Conservation (phyloP, 2,329 filamentous ascomycete species). For the Huntiella savannae region DNA sequence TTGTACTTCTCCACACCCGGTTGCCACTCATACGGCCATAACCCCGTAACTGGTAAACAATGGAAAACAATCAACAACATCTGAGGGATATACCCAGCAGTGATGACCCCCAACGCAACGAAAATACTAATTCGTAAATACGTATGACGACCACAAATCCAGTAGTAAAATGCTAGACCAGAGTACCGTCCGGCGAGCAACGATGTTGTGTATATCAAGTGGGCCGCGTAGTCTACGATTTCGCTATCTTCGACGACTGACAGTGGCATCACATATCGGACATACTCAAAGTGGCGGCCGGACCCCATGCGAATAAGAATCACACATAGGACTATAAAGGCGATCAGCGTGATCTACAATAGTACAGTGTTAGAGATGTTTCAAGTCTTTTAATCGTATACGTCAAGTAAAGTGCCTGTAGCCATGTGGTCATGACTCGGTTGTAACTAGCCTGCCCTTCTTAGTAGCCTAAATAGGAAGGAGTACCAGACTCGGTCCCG, state of each 20-base stretch:
- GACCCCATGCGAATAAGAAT: constrained; percentile 28
- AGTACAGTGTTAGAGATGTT: background rate
- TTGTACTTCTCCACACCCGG: constrained; percentile 20
- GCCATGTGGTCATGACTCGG: too few species aligned
- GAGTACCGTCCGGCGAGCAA: constrained; percentile 31
- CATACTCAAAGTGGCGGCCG: constrained; percentile 26
- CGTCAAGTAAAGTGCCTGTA: too few species aligned
- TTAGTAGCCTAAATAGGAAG: too few species aligned
- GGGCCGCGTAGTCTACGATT: constrained; percentile 29
- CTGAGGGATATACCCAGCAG: constrained; percentile 27
- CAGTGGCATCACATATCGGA: constrained; percentile 27
- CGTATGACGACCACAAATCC: constrained; percentile 23
- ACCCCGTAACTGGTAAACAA: constrained; percentile 28
- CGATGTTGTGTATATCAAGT: constrained; percentile 31
- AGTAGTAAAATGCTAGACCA: constrained; percentile 31
- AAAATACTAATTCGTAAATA: constrained; percentile 20
- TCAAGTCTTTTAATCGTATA: background rate
- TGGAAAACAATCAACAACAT: constrained; percentile 32
- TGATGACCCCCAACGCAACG: constrained; percentile 19
- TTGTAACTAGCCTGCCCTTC: background rate
- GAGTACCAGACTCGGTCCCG: too few species aligned
- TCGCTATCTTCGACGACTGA: constrained; percentile 24
- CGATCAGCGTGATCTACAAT: constrained; percentile 20
- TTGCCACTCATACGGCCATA: constrained; percentile 33
- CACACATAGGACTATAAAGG: constrained; percentile 25